Evolutionary conservation across 1,139 yeast genomes (phyloP).

Genomic region (Komagataea norvegica): DNA sequence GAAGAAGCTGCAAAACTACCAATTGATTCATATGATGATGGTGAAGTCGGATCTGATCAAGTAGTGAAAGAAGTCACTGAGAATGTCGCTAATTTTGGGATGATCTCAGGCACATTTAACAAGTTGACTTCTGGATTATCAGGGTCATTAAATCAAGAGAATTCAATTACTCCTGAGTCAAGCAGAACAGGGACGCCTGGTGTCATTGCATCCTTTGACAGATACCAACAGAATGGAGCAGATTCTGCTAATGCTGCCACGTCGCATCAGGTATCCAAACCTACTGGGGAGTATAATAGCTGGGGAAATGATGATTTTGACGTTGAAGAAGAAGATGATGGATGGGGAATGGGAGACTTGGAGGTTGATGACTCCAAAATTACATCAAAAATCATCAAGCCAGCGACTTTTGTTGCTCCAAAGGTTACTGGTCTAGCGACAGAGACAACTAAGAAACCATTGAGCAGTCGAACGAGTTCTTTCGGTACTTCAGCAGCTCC

Average conservation of each 20-base stretch:
- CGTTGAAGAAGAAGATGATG: slow-evolving; percentile 19
- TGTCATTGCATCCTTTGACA: slow-evolving; percentile 17
- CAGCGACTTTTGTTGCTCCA: slow-evolving; percentile 15
- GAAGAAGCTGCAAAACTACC: slow-evolving; percentile 56
- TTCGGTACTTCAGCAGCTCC: slow-evolving; percentile 1
- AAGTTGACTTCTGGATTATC: slow-evolving; percentile 20
- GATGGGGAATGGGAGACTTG: slow-evolving; percentile 17
- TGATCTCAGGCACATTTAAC: slow-evolving; percentile 19
- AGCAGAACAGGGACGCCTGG: slow-evolving; percentile 23
- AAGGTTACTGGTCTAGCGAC: slow-evolving; percentile 21
- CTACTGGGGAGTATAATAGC: slow-evolving; percentile 6
- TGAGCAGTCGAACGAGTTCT: background rate
- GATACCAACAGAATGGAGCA: slow-evolving; percentile 1
- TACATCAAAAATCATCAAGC: background rate
- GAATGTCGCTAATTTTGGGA: slow-evolving; percentile 28
- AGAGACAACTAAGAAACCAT: slow-evolving; percentile 5
- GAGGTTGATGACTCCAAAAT: slow-evolving; percentile 7
- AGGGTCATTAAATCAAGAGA: slow-evolving; percentile 21
- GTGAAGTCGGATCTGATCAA: slow-evolving; percentile 10
- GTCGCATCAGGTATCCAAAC: too few species aligned
- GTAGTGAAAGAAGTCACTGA: slow-evolving; percentile 24
- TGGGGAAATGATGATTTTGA: slow-evolving; percentile 17
- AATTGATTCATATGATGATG: slow-evolving; percentile 38
- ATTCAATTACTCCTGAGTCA: slow-evolving; percentile 17
- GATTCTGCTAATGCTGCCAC: background rate